Conservation (phyloP, 331 rosid genomes). For the Malus hybrid region DNA sequence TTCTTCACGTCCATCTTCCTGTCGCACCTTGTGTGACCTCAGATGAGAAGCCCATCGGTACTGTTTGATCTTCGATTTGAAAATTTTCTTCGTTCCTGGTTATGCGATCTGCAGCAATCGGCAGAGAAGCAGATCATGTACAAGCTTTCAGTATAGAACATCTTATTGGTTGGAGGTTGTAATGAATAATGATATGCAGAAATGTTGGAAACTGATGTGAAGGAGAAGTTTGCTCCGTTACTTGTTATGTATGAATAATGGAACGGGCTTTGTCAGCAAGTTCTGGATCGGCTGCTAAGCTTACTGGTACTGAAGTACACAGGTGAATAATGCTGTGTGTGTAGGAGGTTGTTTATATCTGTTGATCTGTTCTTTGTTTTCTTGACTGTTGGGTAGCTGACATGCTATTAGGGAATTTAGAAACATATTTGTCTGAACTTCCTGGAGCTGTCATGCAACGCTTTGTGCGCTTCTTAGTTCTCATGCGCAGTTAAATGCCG, state of each 20-base stretch:
- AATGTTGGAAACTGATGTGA: not conserved
- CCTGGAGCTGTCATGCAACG: not conserved
- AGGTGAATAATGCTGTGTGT: not conserved
- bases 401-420: not conserved
- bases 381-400: not conserved
- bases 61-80: not conserved
- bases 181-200: not conserved
- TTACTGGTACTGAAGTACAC: not conserved
- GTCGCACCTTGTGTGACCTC: not conserved
- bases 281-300: not conserved
- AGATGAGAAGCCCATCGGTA: slow-evolving; percentile 2
- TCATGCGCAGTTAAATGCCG: not conserved
- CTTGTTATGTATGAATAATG: not conserved
- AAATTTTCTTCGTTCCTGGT: not conserved
- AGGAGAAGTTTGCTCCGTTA: not conserved
- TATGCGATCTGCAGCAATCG: slow-evolving; percentile 2
- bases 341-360: not conserved
- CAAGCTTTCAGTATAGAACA: not conserved
- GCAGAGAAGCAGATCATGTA: not conserved
- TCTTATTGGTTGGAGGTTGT: not conserved
- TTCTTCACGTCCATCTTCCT: slow-evolving; percentile 1
- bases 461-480: no score
- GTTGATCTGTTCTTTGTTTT: not conserved
- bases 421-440: not conserved
- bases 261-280: not conserved